Base-by-base conservation (phyloP, 345 rosid genomes). In the Anastatica hierochuntica region DNA sequence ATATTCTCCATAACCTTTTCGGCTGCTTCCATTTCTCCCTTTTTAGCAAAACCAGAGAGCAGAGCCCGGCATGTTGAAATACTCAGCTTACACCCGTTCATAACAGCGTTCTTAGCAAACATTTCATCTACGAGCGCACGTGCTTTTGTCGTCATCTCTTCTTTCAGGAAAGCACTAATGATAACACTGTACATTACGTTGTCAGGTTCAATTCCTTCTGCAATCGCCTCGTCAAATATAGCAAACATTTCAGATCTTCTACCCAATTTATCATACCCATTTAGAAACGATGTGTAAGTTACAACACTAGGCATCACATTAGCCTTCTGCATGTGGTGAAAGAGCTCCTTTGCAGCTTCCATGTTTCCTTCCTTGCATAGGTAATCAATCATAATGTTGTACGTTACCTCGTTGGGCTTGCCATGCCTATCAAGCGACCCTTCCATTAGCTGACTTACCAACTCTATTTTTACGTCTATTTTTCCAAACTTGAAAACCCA, bases 191-290 rank as follows among this genome's bases (percentile, higher is more conserved):
- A 83, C 64, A 70, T 72, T 48, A 73, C 33, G 68, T 57, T 79
- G 72, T 88, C 92, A 7, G 88, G 89, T 66, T 81, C 77, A 34
- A 88, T 71, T 29, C 74, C 81, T 31, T 55, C 70, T 10, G 70
- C 72, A 53, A 79, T 60, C 64, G 83, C 84, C 60, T 78, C 83
- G 53, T 81, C 78, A 33, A 80, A 81, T 54, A 75, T 68, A 57
- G 72, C 23, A 53, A 80, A 70, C 73, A 77, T 71, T 62, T 74
- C 75, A 13, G 68, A 67, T 65, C 70, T 70, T 62, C 65, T 73
- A 30, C 76, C 82, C 46, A 54, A 8, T 24, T 43, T 60, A 36
- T 67, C 63, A 49, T 76, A 81, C 55, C 95, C 90, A 47, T 72
- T 59, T 60, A 88, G 61, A 45, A 88, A 72, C 15, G 77, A 64